These are phyloP conservation scores for Podila verticillata DNA, from an alignment of 192 early-diverging fungal genomes.

Conservation along the genomic window DNA sequence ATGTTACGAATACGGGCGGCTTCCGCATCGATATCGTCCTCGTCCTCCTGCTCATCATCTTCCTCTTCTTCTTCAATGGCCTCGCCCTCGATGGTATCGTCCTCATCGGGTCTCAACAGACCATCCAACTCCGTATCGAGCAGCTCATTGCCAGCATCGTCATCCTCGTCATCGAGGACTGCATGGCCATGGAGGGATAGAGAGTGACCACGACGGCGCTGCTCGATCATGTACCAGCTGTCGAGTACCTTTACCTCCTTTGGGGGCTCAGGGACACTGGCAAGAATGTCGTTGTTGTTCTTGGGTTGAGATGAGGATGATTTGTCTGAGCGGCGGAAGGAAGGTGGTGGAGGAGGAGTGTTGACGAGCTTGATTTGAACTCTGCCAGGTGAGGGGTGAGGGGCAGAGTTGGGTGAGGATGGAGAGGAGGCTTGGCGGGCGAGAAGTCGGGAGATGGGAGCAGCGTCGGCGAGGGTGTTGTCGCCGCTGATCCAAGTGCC, in stretches of 20 bases:
- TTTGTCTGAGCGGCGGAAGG: neutral
- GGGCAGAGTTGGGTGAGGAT: neutral
- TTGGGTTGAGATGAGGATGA: neutral
- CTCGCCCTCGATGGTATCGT: slow-evolving; percentile 44
- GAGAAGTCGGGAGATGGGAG: slow-evolving; percentile 5
- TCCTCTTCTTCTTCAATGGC: slow-evolving; percentile 35
- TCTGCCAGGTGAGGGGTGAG: slow-evolving; percentile 1
- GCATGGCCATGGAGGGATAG: slow-evolving; percentile 15
- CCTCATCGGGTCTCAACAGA: slow-evolving; percentile 27
- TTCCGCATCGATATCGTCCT: slow-evolving; percentile 1
- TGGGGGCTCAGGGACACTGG: neutral
- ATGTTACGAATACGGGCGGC: neutral
- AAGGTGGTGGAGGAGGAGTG: neutral
- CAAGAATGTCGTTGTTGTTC: neutral
- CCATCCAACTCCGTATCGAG: slow-evolving; percentile 39
- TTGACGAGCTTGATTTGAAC: slow-evolving; percentile 6
- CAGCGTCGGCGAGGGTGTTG: slow-evolving; percentile 9
- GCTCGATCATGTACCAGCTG: slow-evolving; percentile 8
- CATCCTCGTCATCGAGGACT: slow-evolving; percentile 39
- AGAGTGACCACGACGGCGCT: neutral
- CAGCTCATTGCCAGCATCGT: slow-evolving; percentile 49
- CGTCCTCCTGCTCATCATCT: neutral
- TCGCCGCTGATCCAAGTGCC: slow-evolving; percentile 9
- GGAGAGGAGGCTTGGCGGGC: slow-evolving; percentile 3
- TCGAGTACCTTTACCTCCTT: neutral